phyloP scores from a whole-genome alignment of 2,329 filamentous ascomycete species.

The Beauveria australis region DNA sequence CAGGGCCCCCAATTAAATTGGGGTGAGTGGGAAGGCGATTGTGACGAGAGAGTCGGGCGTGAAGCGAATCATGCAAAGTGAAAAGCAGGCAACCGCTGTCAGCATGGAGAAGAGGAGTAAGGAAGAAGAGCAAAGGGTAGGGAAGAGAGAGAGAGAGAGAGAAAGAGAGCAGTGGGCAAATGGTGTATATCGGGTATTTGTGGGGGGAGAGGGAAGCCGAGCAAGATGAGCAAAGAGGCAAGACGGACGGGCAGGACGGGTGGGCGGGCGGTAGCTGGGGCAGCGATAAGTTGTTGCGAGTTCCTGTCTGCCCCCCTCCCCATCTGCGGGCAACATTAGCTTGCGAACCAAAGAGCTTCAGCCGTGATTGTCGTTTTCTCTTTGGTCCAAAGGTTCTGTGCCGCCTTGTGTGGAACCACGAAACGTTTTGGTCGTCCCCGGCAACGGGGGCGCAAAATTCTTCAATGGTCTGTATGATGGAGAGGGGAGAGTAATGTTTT shows the following conservation, averaged over 20 bases:
- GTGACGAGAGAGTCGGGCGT: neutral
- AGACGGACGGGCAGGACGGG: neutral
- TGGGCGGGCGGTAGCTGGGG: slow-evolving; percentile 5
- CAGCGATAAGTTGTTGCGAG: slow-evolving; percentile 1
- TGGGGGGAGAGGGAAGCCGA: neutral
- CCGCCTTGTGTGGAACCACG: no score
- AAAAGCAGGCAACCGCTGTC: neutral
- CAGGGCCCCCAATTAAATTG: neutral
- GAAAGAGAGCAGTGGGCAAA: neutral
- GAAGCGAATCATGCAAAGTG: neutral
- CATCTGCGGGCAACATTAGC: neutral
- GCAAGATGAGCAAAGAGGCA: neutral
- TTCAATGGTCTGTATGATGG: no score
- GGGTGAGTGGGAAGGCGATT: neutral
- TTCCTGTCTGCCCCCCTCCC: neutral
- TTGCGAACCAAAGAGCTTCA: no score
- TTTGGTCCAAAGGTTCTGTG: no score
- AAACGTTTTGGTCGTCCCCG: neutral
- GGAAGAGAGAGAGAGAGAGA: neutral
- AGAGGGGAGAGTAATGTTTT: neutral
- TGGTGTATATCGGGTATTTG: slow-evolving; percentile 10
- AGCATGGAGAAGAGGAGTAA: neutral
- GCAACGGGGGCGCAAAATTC: neutral
- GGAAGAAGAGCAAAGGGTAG: neutral
- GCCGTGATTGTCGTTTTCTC: no score